These are phyloP conservation scores for Fragaria iinumae DNA, from an alignment of 306 rosid species.

Conservation along the genomic window DNA sequence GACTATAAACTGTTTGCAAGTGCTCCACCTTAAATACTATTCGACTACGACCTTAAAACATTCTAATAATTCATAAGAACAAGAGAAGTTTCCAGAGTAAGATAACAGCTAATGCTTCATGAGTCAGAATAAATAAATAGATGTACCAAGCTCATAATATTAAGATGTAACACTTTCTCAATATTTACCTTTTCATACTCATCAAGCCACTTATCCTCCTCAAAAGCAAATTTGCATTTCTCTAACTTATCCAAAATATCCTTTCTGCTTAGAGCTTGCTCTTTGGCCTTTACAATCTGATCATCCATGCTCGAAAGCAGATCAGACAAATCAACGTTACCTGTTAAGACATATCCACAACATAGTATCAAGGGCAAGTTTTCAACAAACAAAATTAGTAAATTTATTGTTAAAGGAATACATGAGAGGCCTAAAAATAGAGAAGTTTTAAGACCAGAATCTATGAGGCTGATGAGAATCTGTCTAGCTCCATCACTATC, in stretches of 20 bases:
- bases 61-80: not conserved
- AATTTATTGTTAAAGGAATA: not conserved
- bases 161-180: not conserved
- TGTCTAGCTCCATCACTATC: constrained; percentile 62
- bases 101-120: not conserved
- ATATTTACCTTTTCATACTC: constrained; percentile 83
- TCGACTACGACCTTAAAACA: not conserved
- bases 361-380: not conserved
- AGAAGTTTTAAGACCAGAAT: constrained; percentile 58
- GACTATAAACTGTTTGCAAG: not conserved
- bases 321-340: constrained; percentile 52
- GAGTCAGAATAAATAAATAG: not conserved
- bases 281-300: constrained; percentile 73
- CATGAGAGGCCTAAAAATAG: not conserved
- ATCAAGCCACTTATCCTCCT: constrained; percentile 96
- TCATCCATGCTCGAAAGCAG: constrained; percentile 88
- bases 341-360: constrained; percentile 40
- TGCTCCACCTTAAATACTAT: not conserved
- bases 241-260: constrained; percentile 89
- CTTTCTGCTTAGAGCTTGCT: constrained; percentile 80
- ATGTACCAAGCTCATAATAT: not conserved
- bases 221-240: constrained; percentile 78
- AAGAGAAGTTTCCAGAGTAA: not conserved
- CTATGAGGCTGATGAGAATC: constrained; percentile 58
- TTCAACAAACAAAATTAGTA: not conserved